These are phyloP conservation scores for Iris pallida DNA, from an alignment of 116 monocot species.

Conservation along the genomic window DNA sequence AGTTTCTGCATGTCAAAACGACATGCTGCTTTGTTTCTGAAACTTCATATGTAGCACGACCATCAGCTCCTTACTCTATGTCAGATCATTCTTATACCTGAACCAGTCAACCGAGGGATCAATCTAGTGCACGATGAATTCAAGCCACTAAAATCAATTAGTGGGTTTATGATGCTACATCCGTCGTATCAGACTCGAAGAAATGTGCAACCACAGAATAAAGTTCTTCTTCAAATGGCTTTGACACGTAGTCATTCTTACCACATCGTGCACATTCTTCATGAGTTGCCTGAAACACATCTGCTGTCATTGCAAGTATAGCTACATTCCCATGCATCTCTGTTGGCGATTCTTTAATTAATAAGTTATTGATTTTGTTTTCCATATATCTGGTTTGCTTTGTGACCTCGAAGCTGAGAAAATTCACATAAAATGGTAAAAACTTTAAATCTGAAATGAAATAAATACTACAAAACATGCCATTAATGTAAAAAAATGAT, in stretches of 20 bases:
- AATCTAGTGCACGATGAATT: neutral
- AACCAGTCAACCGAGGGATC: constrained; percentile 3
- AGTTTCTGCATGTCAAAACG: no score
- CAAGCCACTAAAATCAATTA: neutral
- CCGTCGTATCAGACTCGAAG: constrained; percentile 33
- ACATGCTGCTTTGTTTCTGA: no score
- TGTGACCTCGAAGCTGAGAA: no score
- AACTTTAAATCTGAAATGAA: neutral
- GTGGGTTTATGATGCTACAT: constrained; percentile 7
- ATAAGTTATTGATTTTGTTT: constrained; percentile 32
- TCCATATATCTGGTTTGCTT: constrained; percentile 47
- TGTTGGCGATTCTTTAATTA: constrained; percentile 11
- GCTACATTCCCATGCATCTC: constrained; percentile 45
- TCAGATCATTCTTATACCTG: no score
- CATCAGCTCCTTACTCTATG: no score
- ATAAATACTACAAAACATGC: no score
- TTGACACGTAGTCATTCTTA: constrained; percentile 89
- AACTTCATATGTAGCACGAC: no score
- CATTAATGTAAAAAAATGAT: no score
- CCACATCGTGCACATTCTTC: constrained; percentile 70
- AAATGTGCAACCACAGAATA: constrained; percentile 83
- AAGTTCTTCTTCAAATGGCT: constrained; percentile 84
- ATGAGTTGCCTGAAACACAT: constrained; percentile 89
- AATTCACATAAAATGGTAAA: constrained; percentile 30
- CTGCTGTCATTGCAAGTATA: constrained; percentile 89